Conservation (phyloP, 345 rosid genomes). For the Eutrema japonicum region DNA sequence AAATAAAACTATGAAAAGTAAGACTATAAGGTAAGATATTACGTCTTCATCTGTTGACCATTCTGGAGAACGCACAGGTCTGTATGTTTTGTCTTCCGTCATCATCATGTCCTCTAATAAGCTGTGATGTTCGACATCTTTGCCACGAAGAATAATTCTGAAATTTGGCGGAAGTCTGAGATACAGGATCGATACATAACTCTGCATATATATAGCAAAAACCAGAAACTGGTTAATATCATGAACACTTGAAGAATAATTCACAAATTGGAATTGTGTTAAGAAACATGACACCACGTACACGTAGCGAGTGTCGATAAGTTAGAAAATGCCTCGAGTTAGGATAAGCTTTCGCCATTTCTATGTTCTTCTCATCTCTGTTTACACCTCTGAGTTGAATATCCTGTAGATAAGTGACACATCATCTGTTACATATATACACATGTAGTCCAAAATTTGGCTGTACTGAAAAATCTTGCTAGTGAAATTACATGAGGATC, state of each 20-base stretch:
- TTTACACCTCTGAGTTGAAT: slow-evolving; percentile 78
- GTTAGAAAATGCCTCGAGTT: slow-evolving; percentile 66
- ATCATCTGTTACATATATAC: neutral
- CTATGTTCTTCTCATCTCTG: slow-evolving; percentile 63
- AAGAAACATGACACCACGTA: slow-evolving; percentile 34
- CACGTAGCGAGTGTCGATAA: slow-evolving; percentile 74
- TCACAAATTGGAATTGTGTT: neutral
- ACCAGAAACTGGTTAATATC: neutral
- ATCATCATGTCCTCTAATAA: slow-evolving; percentile 67
- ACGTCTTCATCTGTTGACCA: slow-evolving; percentile 45
- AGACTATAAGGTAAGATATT: slow-evolving; percentile 19
- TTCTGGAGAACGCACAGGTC: slow-evolving; percentile 49
- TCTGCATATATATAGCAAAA: slow-evolving; percentile 43
- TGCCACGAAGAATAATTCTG: slow-evolving; percentile 60
- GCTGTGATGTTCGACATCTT: slow-evolving; percentile 63
- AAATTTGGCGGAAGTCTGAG: slow-evolving; percentile 63
- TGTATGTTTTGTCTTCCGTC: slow-evolving; percentile 49
- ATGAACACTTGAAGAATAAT: slow-evolving; percentile 8
- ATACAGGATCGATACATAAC: slow-evolving; percentile 82
- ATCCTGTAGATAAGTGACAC: slow-evolving; percentile 54
- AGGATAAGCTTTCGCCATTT: slow-evolving; percentile 62
- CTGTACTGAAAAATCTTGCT: neutral
- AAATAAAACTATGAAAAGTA: neutral
- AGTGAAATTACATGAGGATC: slow-evolving; percentile 55
- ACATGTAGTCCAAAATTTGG: slow-evolving; percentile 1